Evolutionary conservation across 176 grass and related monocot species (phyloP), one percentile per base, ranked within the genome.

Genomic region (Eragrostis nindensis): DNA sequence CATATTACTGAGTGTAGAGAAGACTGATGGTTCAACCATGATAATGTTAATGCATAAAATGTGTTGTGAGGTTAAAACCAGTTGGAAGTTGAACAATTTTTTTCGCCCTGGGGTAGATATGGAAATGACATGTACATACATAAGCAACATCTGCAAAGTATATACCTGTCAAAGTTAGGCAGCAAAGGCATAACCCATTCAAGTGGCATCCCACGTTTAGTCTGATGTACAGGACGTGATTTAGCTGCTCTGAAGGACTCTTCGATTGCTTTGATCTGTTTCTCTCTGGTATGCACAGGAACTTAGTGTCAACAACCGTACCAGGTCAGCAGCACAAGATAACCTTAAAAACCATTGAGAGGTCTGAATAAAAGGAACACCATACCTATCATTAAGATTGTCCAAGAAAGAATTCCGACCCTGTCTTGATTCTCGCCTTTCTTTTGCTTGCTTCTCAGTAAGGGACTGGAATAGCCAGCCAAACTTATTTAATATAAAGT

Each of bases 401-500:
- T 99, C 93, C 82, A 99, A 83, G 79, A 99, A 80, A 85, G 74
- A 30, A 82, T 91, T 91, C 57, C 87, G 84, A 44, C 92, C 90
- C 72, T 89, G 67, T 80, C 89, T 95, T 83, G 82, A 89, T 81
- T 99, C 90, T n/a, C 93, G 86, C 52, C 85, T 95, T 91, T 99
- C 96, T 82, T 99, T 99, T 14, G 90, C 96, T 93, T 99, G 93
- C 69, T 99, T 99, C 86, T 99, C 96, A 77, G 90, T 93, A 85
- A 99, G 88, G 15, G 89, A 90, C 96, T 99, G 85, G 19, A 85
- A 86, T 82, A 81, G 24, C 6, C 71, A 86, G 66, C 9, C 15
- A 57, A 66, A 12, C 19, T 49, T 62, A 44, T 78, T 78, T 50
- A 82, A 66, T 76, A 81, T 82, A 57, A 57, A 45, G 69, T 60